Evolutionary conservation across 2,329 filamentous ascomycete species (phyloP).

Genomic region (Coniella lustricola): DNA sequence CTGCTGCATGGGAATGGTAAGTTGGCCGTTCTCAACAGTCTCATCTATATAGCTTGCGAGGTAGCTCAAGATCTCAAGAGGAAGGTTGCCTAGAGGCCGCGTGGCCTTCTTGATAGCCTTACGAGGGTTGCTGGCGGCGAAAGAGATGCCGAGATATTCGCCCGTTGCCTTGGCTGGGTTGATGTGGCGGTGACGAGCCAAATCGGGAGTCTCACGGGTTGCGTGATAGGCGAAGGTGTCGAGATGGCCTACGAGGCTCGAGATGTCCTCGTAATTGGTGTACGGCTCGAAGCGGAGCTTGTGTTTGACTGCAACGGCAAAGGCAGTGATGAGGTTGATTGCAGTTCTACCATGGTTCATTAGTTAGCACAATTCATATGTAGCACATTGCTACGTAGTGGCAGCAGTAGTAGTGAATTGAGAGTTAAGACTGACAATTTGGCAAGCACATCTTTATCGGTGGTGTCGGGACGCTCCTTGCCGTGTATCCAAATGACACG

Average conservation of each 20-base stretch:
- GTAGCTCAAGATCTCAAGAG: constrained; percentile 63
- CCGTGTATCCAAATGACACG: constrained; percentile 80
- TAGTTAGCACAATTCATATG: constrained; percentile 1
- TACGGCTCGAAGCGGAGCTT: constrained; percentile 68
- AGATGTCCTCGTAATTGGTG: constrained; percentile 60
- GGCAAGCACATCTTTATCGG: constrained; percentile 56
- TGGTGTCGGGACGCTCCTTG: constrained; percentile 50
- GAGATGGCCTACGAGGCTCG: constrained; percentile 54
- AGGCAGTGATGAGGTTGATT: constrained; percentile 63
- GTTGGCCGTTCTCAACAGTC: constrained; percentile 41
- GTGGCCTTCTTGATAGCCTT: constrained; percentile 61
- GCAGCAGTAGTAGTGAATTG: not conserved
- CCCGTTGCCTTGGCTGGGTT: constrained; percentile 46
- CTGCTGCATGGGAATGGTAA: constrained; percentile 43
- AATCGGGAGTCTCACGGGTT: constrained; percentile 30
- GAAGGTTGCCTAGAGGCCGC: constrained; percentile 63
- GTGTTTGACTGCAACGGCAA: constrained; percentile 63
- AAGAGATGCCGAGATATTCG: constrained; percentile 60
- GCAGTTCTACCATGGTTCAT: constrained; percentile 35
- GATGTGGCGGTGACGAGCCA: constrained; percentile 24
- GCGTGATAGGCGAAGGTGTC: constrained; percentile 55
- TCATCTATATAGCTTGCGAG: constrained; percentile 55
- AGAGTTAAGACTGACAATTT: constrained; percentile 42
- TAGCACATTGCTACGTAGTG: not conserved
- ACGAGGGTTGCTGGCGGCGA: constrained; percentile 62